Evolutionary conservation across 495 filamentous ascomycete genomes (phyloP).

Genomic region (Staphylotrichum longicolle): DNA sequence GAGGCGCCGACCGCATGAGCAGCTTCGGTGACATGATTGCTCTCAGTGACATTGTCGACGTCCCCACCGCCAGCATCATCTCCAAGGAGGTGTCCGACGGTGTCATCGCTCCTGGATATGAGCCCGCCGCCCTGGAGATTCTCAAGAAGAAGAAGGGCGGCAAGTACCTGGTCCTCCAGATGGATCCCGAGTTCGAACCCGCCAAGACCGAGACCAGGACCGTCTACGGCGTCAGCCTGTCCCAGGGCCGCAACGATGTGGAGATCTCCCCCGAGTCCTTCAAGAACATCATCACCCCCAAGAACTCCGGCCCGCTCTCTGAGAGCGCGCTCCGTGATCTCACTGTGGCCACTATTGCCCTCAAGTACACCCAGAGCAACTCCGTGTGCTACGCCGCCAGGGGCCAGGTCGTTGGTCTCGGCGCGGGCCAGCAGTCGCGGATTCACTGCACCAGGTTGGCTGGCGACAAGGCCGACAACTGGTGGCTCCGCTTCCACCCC

Average conservation of each 20-base stretch:
- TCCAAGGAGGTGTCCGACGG: conserved; percentile 96
- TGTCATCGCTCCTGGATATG: conserved; percentile 86
- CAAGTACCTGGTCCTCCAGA: conserved; percentile 92
- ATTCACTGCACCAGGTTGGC: conserved; percentile 98
- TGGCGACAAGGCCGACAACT: conserved; percentile 98
- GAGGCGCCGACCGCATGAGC: conserved; percentile 95
- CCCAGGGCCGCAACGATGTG: conserved; percentile 89
- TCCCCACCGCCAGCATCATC: conserved; percentile 92
- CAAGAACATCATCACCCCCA: conserved; percentile 76
- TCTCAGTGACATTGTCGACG: conserved; percentile 83
- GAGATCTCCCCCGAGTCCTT: conserved; percentile 83
- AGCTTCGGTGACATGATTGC: conserved; percentile 97
- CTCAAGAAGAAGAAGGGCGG: conserved; percentile 98
- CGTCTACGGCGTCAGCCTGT: conserved; percentile 81
- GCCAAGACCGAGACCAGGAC: conserved; percentile 71
- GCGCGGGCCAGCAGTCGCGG: conserved; percentile 93
- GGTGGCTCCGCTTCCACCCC: conserved; percentile 97
- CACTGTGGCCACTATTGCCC: conserved; percentile 90
- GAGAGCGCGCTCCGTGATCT: conserved; percentile 84
- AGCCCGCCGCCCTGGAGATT: conserved; percentile 80
- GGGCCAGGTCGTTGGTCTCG: conserved; percentile 90
- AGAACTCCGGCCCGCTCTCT: conserved; percentile 67
- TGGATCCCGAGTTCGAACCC: conserved; percentile 84
- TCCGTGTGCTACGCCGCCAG: conserved; percentile 97
- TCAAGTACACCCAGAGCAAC: conserved; percentile 98